These are phyloP conservation scores for Rhizophora mangle DNA, from an alignment of 345 rosid genomes.

Conservation along the genomic window DNA sequence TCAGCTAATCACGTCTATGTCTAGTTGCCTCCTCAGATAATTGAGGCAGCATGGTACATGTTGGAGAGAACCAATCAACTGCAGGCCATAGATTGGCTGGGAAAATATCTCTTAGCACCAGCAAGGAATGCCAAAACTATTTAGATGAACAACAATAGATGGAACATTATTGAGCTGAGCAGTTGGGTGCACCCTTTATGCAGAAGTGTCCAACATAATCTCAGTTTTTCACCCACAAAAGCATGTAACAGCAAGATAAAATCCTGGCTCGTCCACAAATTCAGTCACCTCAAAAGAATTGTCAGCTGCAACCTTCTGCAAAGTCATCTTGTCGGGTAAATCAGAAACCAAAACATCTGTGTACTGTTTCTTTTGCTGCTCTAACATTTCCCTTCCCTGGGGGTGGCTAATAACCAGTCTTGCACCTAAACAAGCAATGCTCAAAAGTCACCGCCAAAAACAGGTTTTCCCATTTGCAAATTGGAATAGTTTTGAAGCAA, in stretches of 20 bases:
- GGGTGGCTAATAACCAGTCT: constrained; percentile 78
- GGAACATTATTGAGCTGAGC: no score
- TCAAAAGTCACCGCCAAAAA: constrained; percentile 7
- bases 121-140: no score
- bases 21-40: no score
- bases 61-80: no score
- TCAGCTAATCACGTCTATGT: no score
- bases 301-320: constrained; percentile 47
- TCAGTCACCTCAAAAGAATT: constrained; percentile 56
- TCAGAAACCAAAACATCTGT: constrained; percentile 61
- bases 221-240: constrained; percentile 25
- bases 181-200: not conserved
- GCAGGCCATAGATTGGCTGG: no score
- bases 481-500: not conserved
- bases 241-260: constrained; percentile 66
- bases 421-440: constrained; percentile 50
- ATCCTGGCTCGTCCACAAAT: constrained; percentile 60
- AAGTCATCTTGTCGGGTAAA: constrained; percentile 63
- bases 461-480: not conserved
- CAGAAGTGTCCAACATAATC: not conserved
- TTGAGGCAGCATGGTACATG: no score
- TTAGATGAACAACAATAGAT: no score
- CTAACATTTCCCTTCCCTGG: constrained; percentile 61
- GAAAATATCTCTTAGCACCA: no score
- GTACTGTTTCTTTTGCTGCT: constrained; percentile 57